Evolutionary conservation across 2,329 filamentous ascomycete genomes (phyloP).

Genomic region (Cyphellophora europaea): DNA sequence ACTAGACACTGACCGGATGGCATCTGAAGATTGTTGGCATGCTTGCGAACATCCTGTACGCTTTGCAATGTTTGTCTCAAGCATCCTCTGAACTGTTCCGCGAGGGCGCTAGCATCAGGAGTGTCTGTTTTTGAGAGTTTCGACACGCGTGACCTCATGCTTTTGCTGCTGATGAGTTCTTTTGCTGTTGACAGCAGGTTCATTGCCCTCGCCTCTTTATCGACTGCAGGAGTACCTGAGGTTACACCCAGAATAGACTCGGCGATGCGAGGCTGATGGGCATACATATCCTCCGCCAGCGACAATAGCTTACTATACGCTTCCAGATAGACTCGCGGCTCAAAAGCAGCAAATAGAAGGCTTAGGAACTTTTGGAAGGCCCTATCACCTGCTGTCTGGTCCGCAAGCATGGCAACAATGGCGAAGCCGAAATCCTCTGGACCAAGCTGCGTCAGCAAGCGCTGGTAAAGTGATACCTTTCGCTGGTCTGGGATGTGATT

Average conservation of each 20-base stretch:
- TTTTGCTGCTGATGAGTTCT: constrained; percentile 10
- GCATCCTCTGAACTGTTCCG: constrained; percentile 19
- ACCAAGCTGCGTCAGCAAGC: constrained; percentile 76
- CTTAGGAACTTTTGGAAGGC: constrained; percentile 65
- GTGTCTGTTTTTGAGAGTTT: constrained; percentile 5
- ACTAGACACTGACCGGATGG: constrained; percentile 59
- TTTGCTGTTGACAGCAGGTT: constrained; percentile 27
- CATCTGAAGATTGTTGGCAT: constrained; percentile 22
- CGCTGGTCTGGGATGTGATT: constrained; percentile 89
- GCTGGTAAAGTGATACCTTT: constrained; percentile 70
- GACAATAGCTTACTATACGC: constrained; percentile 69
- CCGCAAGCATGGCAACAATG: constrained; percentile 79
- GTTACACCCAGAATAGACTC: constrained; percentile 59
- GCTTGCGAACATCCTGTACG: constrained; percentile 9
- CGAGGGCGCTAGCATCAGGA: constrained; percentile 4
- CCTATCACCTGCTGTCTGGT: constrained; percentile 72
- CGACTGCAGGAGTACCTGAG: constrained; percentile 21
- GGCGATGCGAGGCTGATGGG: constrained; percentile 64
- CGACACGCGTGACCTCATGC: constrained; percentile 8
- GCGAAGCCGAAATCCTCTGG: constrained; percentile 81
- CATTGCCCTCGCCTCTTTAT: constrained; percentile 28
- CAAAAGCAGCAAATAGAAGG: constrained; percentile 64
- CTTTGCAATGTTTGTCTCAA: constrained; percentile 15
- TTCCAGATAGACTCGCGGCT: constrained; percentile 62
- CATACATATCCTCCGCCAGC: constrained; percentile 65